These are phyloP conservation scores for Chrysoporthe puriensis DNA, from an alignment of 2,329 filamentous ascomycete genomes.

Conservation along the genomic window DNA sequence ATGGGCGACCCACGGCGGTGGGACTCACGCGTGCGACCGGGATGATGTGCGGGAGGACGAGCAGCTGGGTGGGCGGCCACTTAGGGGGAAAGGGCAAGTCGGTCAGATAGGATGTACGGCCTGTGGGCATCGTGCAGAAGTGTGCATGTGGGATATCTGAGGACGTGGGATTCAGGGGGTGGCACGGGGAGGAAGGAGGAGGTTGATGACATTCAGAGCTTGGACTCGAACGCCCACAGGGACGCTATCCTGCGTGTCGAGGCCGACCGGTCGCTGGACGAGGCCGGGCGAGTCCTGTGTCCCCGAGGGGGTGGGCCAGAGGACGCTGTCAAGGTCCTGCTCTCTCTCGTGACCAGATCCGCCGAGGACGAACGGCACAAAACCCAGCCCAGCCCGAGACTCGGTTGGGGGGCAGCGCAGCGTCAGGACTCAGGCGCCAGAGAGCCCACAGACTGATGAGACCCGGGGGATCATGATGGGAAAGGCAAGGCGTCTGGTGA, in stretches of 20 bases:
- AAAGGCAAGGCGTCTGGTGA: conserved; percentile 11
- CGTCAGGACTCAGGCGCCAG: not conserved
- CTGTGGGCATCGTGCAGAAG: conserved; percentile 9
- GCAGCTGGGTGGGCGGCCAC: conserved; percentile 13
- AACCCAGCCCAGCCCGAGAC: not conserved
- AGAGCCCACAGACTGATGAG: not conserved
- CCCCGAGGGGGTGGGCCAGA: not conserved
- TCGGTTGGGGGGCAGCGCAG: not conserved
- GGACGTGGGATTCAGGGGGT: conserved; percentile 6
- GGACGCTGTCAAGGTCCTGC: not conserved
- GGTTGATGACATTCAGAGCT: conserved; percentile 4
- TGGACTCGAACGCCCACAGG: not conserved
- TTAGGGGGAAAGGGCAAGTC: conserved; percentile 23
- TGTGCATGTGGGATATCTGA: conserved; percentile 6
- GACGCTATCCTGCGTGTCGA: not conserved
- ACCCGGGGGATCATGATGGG: conserved; percentile 1
- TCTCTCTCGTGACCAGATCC: not conserved
- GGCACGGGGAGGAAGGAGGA: not conserved
- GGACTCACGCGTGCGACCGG: conserved; percentile 30
- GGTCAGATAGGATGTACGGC: conserved; percentile 17
- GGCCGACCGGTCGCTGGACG: not conserved
- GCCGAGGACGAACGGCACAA: not conserved
- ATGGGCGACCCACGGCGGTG: conserved; percentile 29
- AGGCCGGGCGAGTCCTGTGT: not conserved
- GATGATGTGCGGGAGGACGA: conserved; percentile 24